phyloP scores from a whole-genome alignment of 179 eudicot genomes.

The Spinacia oleracea region DNA sequence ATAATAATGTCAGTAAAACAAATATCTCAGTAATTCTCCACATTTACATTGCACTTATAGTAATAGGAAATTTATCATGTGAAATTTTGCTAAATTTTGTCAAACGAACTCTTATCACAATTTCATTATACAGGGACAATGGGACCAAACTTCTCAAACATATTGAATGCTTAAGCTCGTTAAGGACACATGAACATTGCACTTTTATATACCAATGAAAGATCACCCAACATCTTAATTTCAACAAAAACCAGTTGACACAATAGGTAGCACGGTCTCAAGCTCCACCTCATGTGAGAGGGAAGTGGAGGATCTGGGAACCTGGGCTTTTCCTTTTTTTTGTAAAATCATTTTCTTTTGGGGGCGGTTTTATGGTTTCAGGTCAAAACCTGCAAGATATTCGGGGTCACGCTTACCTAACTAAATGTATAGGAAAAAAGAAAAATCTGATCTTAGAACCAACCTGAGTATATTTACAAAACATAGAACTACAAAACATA shows the following conservation, averaged over 20 bases:
- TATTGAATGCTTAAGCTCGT: background rate
- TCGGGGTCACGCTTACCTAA: background rate
- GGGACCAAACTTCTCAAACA: background rate
- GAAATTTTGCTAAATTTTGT: background rate
- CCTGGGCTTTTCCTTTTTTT: background rate
- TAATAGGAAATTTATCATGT: background rate
- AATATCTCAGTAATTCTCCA: background rate
- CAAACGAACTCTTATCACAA: background rate
- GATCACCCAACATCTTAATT: background rate
- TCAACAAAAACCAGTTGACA: background rate
- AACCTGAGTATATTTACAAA: background rate
- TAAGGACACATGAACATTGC: background rate
- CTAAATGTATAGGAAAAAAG: background rate
- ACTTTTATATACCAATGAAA: background rate
- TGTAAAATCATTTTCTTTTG: background rate
- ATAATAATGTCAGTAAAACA: background rate
- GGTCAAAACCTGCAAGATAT: background rate
- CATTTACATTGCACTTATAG: background rate
- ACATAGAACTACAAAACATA: background rate
- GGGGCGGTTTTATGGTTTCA: background rate
- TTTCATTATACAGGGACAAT: background rate
- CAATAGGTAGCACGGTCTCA: background rate
- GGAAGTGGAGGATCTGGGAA: background rate
- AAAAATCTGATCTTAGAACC: background rate
- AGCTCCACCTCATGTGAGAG: conserved; percentile 5